These are phyloP conservation scores for Rhytidhysteron rufulum DNA, from an alignment of 2,329 filamentous ascomycete genomes.

Conservation along the genomic window DNA sequence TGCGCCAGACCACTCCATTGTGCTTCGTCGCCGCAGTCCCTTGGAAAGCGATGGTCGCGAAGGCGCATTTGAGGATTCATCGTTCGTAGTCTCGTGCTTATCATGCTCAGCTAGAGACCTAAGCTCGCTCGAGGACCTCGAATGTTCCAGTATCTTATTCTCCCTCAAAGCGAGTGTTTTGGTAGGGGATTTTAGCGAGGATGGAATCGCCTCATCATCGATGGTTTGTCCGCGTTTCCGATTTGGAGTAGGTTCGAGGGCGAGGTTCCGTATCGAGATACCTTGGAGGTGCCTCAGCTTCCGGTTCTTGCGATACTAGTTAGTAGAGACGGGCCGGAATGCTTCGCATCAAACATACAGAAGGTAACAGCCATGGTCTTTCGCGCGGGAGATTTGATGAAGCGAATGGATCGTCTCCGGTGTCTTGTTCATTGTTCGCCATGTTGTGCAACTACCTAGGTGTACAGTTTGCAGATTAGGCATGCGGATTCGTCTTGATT, in stretches of 20 bases:
- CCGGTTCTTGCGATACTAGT: conserved; percentile 60
- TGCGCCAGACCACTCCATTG: conserved; percentile 60
- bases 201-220: conserved; percentile 72
- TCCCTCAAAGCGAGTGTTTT: conserved; percentile 59
- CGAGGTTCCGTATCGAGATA: conserved; percentile 81
- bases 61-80: conserved; percentile 13
- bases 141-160: conserved; percentile 49
- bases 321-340: conserved; percentile 1
- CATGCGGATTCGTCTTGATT: no score
- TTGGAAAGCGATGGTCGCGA: conserved; percentile 30
- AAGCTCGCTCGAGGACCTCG: conserved; percentile 57
- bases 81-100: conserved; percentile 19
- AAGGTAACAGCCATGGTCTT: conserved; percentile 36
- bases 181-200: conserved; percentile 60
- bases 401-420: conserved; percentile 10
- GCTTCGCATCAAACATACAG: conserved; percentile 15
- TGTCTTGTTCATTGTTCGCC: conserved; percentile 15
- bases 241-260: conserved; percentile 56
- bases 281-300: conserved; percentile 83
- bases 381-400: conserved; percentile 22
- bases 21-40: conserved; percentile 53
- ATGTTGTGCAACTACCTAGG: conserved; percentile 27
- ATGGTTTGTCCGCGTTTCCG: conserved; percentile 58
- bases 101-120: conserved; percentile 25
- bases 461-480: no score